phyloP scores from a whole-genome alignment of 202 grass and related monocot genomes.

The Setaria italica region DNA sequence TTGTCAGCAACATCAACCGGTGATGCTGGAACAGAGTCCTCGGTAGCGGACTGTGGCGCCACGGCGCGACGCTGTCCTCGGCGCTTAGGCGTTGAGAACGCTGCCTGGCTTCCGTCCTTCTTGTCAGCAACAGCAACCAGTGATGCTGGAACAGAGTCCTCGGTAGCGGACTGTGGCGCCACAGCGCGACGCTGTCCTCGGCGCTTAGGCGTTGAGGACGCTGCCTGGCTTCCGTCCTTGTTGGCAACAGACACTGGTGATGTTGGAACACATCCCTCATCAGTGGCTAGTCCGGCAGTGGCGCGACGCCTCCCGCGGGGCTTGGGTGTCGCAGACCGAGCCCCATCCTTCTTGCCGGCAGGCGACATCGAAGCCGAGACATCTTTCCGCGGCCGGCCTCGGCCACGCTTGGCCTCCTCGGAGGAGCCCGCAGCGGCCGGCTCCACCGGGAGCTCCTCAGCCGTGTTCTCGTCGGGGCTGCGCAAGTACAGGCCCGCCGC shows the following conservation, averaged over 20 bases:
- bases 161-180: too few relatives aligned
- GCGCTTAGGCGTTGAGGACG: background rate
- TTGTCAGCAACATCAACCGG: background rate
- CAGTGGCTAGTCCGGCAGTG: background rate
- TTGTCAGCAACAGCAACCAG: background rate
- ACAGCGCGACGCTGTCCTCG: background rate
- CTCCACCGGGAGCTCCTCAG: background rate
- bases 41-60: background rate
- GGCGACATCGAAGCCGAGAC: background rate
- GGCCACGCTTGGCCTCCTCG: conserved; percentile 14
- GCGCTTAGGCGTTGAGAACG: background rate
- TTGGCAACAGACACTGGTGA: background rate
- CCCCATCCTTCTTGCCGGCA: background rate
- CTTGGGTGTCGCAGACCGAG: background rate
- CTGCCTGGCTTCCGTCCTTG: background rate
- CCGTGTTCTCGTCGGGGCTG: background rate
- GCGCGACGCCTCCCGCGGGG: background rate
- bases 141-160: background rate
- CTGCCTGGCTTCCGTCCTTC: background rate
- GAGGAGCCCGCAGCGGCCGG: background rate
- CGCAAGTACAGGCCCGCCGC: conserved; percentile 41
- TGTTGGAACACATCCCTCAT: background rate
- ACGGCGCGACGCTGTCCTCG: background rate
- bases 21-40: background rate
- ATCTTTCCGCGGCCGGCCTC: conserved; percentile 29